Evolutionary conservation across 176 grass and related monocot genomes (phyloP), one percentile per base, ranked within the genome.

Genomic region (Urochloa ruziziensis): DNA sequence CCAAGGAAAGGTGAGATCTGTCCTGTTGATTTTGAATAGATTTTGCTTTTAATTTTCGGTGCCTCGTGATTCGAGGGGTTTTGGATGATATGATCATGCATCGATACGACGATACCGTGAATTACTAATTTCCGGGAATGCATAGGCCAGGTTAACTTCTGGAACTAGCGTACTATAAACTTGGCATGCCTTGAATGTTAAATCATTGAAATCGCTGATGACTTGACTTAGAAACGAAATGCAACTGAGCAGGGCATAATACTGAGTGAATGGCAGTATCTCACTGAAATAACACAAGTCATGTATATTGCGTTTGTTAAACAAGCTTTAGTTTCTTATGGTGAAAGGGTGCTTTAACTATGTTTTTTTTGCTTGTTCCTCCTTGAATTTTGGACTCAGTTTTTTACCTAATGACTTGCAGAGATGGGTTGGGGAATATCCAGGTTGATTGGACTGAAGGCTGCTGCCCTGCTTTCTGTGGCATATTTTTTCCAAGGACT

Each of bases 351-450:
- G 27, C 24, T 62, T 30, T 62, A 17, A n/a, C 10, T 47, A 32
- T 52, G 10, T 37, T 56, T 28, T 13, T 82, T 89, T 33, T 54
- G 47, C 61, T 63, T 25, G 43, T 79, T 6, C 18, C 46, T 63
- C 30, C 18, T 77, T 86, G n/a, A 74, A 72, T 36, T 32, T 76
- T 54, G 83, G 62, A 79, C 83, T 88, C 81, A 70, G 5, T 87
- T 17, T 17, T 56, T 37, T 75, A 73, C 70, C 33, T 82, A 58
- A 54, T 85, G 70, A 64, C 11, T 18, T 25, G 42, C 28, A 39
- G 79, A 83, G 65, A 86, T 82, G 51, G 86, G 59, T 84, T 93
- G 94, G 92, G 95, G 92, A 37, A 93, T 98, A 88, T 98, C 95
- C 56, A 80, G 79, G 67, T 63, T 93, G 77, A 91, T 95, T 62